Conservation (phyloP, 306 rosid species). For the Argentina anserina region DNA sequence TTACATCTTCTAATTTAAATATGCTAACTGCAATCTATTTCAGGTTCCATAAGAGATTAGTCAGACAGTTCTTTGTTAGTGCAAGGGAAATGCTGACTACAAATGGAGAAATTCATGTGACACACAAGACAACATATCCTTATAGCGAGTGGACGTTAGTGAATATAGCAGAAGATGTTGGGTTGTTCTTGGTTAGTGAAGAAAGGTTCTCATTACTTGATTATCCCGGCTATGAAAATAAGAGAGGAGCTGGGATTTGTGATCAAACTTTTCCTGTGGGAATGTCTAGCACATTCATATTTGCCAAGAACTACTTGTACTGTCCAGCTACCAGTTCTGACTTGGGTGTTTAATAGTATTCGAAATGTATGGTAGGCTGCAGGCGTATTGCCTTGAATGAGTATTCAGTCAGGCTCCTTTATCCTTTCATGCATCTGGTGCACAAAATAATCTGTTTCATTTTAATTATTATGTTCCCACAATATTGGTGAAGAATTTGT, state of each 20-base stretch:
- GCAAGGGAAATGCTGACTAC: constrained; percentile 11
- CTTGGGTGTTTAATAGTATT: not conserved
- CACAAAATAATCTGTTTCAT: too few relatives aligned
- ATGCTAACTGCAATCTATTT: not conserved
- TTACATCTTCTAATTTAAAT: not conserved
- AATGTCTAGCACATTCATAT: constrained; percentile 23
- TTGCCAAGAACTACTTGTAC: not conserved
- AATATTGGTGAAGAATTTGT: too few relatives aligned
- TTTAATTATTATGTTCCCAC: too few relatives aligned
- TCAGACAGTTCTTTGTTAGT: constrained; percentile 24
- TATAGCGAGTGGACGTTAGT: constrained; percentile 26
- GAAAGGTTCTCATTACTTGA: not conserved
- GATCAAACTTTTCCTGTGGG: constrained; percentile 29
- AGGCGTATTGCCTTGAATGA: not conserved
- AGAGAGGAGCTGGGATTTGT: constrained; percentile 27
- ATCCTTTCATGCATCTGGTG: not conserved
- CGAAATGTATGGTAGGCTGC: not conserved
- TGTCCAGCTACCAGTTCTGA: not conserved
- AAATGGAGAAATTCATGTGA: constrained; percentile 36
- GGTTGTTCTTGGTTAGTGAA: not conserved
- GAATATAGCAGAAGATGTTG: constrained; percentile 7
- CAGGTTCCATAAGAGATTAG: constrained; percentile 30
- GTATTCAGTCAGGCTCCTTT: not conserved
- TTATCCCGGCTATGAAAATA: constrained; percentile 29
- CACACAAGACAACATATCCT: constrained; percentile 36